phyloP scores from a whole-genome alignment of 2,329 filamentous ascomycete genomes.

The Diaporthe citrichinensis region DNA sequence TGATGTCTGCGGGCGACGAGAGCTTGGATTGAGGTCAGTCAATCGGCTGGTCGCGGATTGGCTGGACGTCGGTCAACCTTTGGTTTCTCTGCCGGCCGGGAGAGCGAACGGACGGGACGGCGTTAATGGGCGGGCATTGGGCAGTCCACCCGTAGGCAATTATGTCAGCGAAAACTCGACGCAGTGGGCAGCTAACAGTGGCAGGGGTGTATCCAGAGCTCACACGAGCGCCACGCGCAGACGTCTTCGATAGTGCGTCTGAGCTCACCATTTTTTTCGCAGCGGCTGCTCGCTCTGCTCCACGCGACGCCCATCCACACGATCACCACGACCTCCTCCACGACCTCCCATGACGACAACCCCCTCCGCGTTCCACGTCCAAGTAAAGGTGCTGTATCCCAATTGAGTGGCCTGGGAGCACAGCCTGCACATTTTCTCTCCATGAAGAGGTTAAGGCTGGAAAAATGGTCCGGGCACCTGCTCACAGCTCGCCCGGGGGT shows the following conservation, averaged over 20 bases:
- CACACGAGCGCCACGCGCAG: slow-evolving; percentile 38
- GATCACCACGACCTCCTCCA: slow-evolving; percentile 34
- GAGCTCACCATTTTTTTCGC: slow-evolving; percentile 42
- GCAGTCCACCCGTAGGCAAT: slow-evolving; percentile 31
- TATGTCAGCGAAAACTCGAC: slow-evolving; percentile 46
- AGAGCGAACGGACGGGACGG: slow-evolving; percentile 19
- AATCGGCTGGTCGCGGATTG: slow-evolving; percentile 37
- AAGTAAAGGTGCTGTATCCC: slow-evolving; percentile 40
- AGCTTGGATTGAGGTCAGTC: slow-evolving; percentile 40
- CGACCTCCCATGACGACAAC: slow-evolving; percentile 41
- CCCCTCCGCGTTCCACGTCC: slow-evolving; percentile 33
- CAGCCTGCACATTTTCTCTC: slow-evolving; percentile 42
- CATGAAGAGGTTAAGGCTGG: slow-evolving; percentile 75
- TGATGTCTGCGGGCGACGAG: slow-evolving; percentile 23
- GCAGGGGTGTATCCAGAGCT: slow-evolving; percentile 44
- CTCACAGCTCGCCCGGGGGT: slow-evolving; percentile 63
- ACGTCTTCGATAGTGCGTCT: slow-evolving; percentile 36
- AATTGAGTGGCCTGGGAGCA: slow-evolving; percentile 34
- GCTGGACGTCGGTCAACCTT: slow-evolving; percentile 21
- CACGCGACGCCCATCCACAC: slow-evolving; percentile 41
- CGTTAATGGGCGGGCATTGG: not conserved
- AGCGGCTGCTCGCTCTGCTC: slow-evolving; percentile 33
- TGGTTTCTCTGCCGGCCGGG: slow-evolving; percentile 29
- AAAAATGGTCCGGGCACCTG: slow-evolving; percentile 72
- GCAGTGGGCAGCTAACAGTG: slow-evolving; percentile 15